Evolutionary conservation across 768 basidiomycete genomes (phyloP).

Genomic region (Pulveroboletus sp.): DNA sequence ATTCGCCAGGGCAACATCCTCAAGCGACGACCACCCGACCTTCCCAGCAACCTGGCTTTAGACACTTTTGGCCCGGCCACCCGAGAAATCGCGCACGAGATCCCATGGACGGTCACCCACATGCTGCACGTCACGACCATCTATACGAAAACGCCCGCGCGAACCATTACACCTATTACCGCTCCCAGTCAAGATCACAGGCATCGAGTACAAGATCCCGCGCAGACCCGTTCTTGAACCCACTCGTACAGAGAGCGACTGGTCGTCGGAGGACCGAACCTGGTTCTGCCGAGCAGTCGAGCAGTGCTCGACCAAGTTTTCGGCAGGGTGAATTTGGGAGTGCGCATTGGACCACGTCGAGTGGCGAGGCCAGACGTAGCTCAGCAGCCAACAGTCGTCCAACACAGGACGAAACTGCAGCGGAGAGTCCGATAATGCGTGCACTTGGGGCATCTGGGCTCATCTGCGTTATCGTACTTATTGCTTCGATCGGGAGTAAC

Average conservation of each 20-base stretch:
- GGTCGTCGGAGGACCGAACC: slow-evolving; percentile 11
- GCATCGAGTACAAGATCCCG: slow-evolving; percentile 3
- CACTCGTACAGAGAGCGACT: slow-evolving; percentile 27
- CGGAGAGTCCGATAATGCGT: slow-evolving; percentile 23
- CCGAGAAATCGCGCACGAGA: slow-evolving; percentile 20
- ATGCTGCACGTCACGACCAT: slow-evolving; percentile 9
- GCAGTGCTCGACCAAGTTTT: neutral
- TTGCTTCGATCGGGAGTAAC: slow-evolving; percentile 15
- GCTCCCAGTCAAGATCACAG: slow-evolving; percentile 2
- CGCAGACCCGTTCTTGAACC: slow-evolving; percentile 21
- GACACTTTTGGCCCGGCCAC: slow-evolving; percentile 25
- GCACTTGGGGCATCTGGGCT: slow-evolving; percentile 28
- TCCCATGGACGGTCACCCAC: slow-evolving; percentile 4
- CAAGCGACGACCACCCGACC: slow-evolving; percentile 29
- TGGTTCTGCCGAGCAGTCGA: neutral
- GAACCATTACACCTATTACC: neutral
- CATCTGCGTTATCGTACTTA: slow-evolving; percentile 24
- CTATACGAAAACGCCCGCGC: slow-evolving; percentile 7
- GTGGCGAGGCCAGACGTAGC: neutral
- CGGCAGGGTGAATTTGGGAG: slow-evolving; percentile 3
- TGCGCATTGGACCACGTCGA: slow-evolving; percentile 5
- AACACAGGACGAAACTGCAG: slow-evolving; percentile 20
- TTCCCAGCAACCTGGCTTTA: slow-evolving; percentile 23
- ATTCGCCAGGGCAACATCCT: slow-evolving; percentile 19
- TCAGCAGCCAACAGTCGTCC: slow-evolving; percentile 6